Conservation (phyloP, 495 filamentous ascomycete species). For the Cairneyella variabilis region DNA sequence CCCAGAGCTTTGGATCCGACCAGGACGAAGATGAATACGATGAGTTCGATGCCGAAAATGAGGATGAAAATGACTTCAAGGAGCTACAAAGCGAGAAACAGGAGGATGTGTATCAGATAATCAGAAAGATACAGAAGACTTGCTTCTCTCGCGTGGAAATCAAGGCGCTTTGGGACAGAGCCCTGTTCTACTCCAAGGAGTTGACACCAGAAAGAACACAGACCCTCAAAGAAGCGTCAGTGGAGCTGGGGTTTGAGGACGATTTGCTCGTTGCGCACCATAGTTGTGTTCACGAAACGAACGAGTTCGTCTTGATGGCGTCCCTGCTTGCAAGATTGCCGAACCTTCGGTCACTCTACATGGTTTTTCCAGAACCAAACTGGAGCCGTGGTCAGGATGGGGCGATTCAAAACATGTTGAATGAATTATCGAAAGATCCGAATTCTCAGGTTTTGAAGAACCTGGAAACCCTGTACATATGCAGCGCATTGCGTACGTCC, state of each 20-base stretch:
- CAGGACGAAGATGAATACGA: not conserved
- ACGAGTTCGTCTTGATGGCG: not conserved
- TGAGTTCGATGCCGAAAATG: not conserved
- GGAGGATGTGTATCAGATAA: not conserved
- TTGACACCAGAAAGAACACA: not conserved
- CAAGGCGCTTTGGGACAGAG: not conserved
- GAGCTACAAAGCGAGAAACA: not conserved
- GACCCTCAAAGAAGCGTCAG: not conserved
- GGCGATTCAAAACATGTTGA: not conserved
- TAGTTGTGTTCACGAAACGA: not conserved
- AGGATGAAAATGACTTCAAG: not conserved
- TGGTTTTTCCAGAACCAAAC: not conserved
- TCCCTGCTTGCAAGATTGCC: not conserved
- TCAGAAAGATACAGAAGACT: not conserved
- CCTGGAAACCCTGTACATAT: constrained; percentile 4
- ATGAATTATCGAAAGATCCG: not conserved
- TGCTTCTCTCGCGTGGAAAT: not conserved
- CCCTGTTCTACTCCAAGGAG: not conserved
- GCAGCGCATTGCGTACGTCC: constrained; percentile 8
- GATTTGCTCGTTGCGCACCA: not conserved
- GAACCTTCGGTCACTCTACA: constrained; percentile 1
- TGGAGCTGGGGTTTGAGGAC: not conserved
- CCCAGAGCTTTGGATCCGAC: not conserved
- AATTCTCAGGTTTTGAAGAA: not conserved
- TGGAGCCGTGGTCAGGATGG: not conserved